phyloP scores from a whole-genome alignment of 2,329 filamentous ascomycete genomes.

The Neopestalotiopsis rosae region DNA sequence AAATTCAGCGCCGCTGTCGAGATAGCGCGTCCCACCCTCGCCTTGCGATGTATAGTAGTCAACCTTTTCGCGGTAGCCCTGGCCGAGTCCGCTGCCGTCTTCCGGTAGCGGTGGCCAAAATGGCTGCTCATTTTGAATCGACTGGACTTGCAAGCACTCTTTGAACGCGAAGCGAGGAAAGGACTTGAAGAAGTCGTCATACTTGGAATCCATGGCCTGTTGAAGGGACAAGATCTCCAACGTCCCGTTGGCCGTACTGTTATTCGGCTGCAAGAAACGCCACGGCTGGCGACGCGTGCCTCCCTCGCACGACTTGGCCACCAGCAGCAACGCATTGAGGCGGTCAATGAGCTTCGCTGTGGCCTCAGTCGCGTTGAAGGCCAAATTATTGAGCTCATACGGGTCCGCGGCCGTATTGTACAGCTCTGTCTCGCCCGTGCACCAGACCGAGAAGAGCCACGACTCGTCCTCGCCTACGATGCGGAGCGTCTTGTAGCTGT shows the following conservation, averaged over 20 bases:
- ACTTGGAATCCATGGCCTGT: slow-evolving; percentile 53
- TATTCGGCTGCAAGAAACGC: slow-evolving; percentile 56
- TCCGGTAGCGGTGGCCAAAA: not conserved
- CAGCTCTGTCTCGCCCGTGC: slow-evolving; percentile 69
- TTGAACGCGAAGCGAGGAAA: slow-evolving; percentile 5
- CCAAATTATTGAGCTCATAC: slow-evolving; percentile 32
- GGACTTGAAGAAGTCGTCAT: slow-evolving; percentile 57
- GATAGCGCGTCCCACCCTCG: not conserved
- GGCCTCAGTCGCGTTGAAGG: slow-evolving; percentile 3
- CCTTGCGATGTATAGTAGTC: not conserved
- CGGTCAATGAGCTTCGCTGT: slow-evolving; percentile 22
- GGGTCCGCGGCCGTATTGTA: slow-evolving; percentile 57
- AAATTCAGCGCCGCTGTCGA: not conserved
- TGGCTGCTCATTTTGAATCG: slow-evolving; percentile 1
- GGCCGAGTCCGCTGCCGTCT: not conserved
- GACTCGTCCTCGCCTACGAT: slow-evolving; percentile 60
- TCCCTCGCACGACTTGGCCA: slow-evolving; percentile 32
- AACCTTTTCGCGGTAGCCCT: not conserved
- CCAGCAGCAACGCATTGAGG: slow-evolving; percentile 32
- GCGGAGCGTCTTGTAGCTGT: slow-evolving; percentile 67
- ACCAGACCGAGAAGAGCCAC: slow-evolving; percentile 72
- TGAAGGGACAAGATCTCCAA: slow-evolving; percentile 49
- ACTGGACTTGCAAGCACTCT: slow-evolving; percentile 11
- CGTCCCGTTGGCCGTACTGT: not conserved
- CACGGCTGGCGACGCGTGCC: slow-evolving; percentile 43